Evolutionary conservation across 2,329 filamentous ascomycete species (phyloP).

Genomic region (Chrysosporium keratinophilum): DNA sequence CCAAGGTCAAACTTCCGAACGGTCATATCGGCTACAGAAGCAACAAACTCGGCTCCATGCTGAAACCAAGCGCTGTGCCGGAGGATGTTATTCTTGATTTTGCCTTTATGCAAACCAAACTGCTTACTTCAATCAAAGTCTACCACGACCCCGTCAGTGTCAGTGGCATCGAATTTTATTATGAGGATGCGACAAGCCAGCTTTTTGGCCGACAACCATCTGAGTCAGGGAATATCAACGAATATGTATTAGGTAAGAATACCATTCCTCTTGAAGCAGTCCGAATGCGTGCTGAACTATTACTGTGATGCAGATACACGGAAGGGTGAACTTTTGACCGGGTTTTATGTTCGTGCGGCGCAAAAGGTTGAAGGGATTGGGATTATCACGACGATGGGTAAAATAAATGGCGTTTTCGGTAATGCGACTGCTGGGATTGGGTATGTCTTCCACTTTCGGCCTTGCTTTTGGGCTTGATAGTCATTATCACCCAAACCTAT

Average conservation of each 20-base stretch:
- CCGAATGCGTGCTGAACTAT: constrained; percentile 4
- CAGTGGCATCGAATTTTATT: constrained; percentile 84
- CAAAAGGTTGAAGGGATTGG: constrained; percentile 78
- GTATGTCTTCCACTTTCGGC: constrained; percentile 46
- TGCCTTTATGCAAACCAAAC: constrained; percentile 55
- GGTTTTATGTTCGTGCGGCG: constrained; percentile 72
- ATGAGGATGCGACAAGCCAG: constrained; percentile 75
- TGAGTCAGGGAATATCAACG: constrained; percentile 53
- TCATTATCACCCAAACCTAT: not conserved
- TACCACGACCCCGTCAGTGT: constrained; percentile 62
- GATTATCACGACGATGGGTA: constrained; percentile 78
- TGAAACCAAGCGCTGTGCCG: constrained; percentile 55
- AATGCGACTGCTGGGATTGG: constrained; percentile 67
- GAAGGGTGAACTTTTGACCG: constrained; percentile 74
- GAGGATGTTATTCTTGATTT: constrained; percentile 67
- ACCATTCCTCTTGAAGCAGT: not conserved
- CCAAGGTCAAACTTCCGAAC: constrained; percentile 63
- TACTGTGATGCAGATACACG: constrained; percentile 53
- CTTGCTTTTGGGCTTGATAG: not conserved
- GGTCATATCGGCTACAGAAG: constrained; percentile 66
- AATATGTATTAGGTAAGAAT: constrained; percentile 64
- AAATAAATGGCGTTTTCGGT: constrained; percentile 75
- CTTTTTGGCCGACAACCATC: constrained; percentile 69
- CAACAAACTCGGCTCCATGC: constrained; percentile 59
- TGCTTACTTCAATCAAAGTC: constrained; percentile 63